phyloP scores from a whole-genome alignment of 2,329 filamentous ascomycete species.

The Laburnicola sp. region DNA sequence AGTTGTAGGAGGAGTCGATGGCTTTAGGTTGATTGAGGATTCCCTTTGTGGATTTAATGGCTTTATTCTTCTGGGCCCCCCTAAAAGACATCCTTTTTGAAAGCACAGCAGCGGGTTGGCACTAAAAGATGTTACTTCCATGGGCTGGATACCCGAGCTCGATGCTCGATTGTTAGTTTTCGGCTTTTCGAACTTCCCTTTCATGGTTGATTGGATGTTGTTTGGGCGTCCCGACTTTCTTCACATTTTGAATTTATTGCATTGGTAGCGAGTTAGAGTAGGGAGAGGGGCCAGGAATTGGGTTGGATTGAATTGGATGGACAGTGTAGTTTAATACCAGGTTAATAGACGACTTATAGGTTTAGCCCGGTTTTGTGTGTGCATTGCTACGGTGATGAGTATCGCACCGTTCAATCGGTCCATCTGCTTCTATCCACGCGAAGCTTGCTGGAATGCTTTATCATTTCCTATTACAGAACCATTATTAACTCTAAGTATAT shows the following conservation, averaged over 20 bases:
- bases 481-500: no score
- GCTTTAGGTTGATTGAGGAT: background rate
- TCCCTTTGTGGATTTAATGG: background rate
- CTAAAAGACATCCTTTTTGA: background rate
- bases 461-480: no score
- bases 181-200: no score
- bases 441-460: no score
- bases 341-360: conserved; percentile 4
- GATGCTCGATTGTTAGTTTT: background rate
- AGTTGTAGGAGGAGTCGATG: background rate
- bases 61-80: background rate
- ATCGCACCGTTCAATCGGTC: background rate
- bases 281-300: background rate
- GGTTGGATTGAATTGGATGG: background rate
- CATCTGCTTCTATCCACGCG: background rate
- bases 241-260: conserved; percentile 3
- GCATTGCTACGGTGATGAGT: background rate
- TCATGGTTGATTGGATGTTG: no score
- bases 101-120: background rate
- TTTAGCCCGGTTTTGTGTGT: background rate
- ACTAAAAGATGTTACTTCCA: background rate
- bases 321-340: conserved; percentile 7
- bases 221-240: no score
- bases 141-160: conserved; percentile 7
- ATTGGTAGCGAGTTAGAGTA: conserved; percentile 7